Conservation (phyloP, 257 asterid species). For the Petunia secreta region DNA sequence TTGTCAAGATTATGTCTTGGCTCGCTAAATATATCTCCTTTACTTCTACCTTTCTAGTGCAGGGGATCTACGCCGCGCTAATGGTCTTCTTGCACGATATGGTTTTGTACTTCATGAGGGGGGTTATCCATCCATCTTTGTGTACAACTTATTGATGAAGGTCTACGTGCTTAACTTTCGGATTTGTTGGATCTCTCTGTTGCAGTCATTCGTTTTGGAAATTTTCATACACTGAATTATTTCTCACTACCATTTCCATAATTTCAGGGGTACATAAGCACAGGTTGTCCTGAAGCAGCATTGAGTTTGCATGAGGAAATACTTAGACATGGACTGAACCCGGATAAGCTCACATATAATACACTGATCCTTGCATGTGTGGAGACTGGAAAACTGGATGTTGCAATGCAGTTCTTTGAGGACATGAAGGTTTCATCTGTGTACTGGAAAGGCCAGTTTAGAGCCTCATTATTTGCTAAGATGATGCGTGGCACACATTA, state of each 20-base stretch:
- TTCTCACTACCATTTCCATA: slow-evolving; percentile 18
- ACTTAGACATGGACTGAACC: slow-evolving; percentile 53
- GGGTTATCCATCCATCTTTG: slow-evolving; percentile 50
- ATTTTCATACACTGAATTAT: not conserved
- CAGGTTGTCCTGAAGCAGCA: slow-evolving; percentile 62
- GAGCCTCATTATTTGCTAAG: slow-evolving; percentile 49
- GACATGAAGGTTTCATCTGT: slow-evolving; percentile 74
- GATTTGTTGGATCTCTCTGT: slow-evolving; percentile 16
- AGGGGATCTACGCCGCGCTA: slow-evolving; percentile 87
- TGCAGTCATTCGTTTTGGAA: not conserved
- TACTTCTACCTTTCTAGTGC: slow-evolving; percentile 57
- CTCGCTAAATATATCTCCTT: slow-evolving; percentile 43
- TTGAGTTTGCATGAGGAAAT: slow-evolving; percentile 56
- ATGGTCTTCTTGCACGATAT: slow-evolving; percentile 77
- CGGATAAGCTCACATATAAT: slow-evolving; percentile 69
- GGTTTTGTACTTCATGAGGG: slow-evolving; percentile 61
- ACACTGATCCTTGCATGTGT: slow-evolving; percentile 65
- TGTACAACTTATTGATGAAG: slow-evolving; percentile 73
- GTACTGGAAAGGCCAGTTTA: slow-evolving; percentile 60
- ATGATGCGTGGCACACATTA: slow-evolving; percentile 22
- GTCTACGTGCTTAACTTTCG: slow-evolving; percentile 31
- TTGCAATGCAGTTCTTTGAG: slow-evolving; percentile 53
- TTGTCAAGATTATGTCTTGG: slow-evolving; percentile 27
- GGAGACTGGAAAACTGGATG: slow-evolving; percentile 55
- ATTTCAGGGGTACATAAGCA: slow-evolving; percentile 66